Evolutionary conservation across 306 rosid genomes (phyloP), one percentile per base, ranked within the genome.

Genomic region (Trichosanthes truncata): DNA sequence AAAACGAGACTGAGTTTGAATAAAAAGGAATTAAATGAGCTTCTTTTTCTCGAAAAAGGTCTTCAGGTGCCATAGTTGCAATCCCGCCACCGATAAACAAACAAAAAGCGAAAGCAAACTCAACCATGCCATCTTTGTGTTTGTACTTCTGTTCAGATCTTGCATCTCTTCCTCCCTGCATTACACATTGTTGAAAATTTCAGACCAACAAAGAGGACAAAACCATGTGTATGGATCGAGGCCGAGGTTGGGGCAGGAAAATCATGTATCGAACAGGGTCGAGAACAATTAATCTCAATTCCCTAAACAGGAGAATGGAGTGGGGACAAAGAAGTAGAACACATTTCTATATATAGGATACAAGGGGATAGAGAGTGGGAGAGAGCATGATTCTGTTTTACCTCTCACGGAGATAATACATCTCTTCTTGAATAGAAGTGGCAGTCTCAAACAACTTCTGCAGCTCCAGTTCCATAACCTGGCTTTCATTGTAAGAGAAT

Each of bases 111-210:
- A 93, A 6, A 95, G 92, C 40, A 93, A 73, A 86, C 96, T 87
- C 85, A 95, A 81, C 94, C 89, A 86, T 76, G 89, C 89, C 99
- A 95, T 95, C 83, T 82, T 89, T 55, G 78, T 66, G 85, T 87
- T 85, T 25, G 99, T 95, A 43, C 86, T 46, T 82, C 3, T 88
- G 84, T 95, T 95, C 36, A 95, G 93, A 63, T 86, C 97, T 82
- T 95, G 97, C 99, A 95, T 95, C 82, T 93, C 94, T 82, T 89
- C 94, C 80, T 95, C 99, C 87, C 97, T 95, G 91, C 62, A n/a
- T 4, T 25, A 48, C 8, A 48, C 3, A 67, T 67, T n/a, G 74
- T 67, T 21, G 35, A 23, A 13, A 43, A 21, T 69, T 21, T 68
- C 8, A 65, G 73, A 36, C 38, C 67, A 60, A 12, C 36, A 62